A percentile compares a stretch with the other conserved stretches of the same genome.
phyloP scores from a whole-genome alignment of 2,329 filamentous ascomycete species.

The Scopulariopsis brevicaulis region DNA sequence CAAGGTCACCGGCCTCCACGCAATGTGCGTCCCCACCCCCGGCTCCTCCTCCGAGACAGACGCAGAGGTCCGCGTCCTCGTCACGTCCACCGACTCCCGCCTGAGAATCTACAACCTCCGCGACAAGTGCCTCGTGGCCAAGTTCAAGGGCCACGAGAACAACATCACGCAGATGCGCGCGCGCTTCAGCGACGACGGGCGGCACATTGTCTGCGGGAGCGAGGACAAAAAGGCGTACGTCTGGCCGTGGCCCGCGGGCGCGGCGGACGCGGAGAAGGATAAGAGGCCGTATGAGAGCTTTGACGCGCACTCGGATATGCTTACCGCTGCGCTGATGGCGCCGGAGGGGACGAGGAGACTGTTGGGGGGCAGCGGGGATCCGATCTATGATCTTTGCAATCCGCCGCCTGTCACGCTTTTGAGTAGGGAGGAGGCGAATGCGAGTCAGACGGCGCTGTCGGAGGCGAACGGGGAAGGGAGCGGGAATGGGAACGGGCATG shows the following conservation, averaged over 20 bases:
- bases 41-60: slow-evolving; percentile 16
- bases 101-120: slow-evolving; percentile 81
- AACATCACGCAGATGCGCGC: slow-evolving; percentile 83
- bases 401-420: slow-evolving; percentile 79
- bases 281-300: slow-evolving; percentile 82
- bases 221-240: slow-evolving; percentile 87
- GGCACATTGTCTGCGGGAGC: slow-evolving; percentile 83
- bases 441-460: slow-evolving; percentile 27
- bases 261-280: slow-evolving; percentile 54
- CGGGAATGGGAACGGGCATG: slow-evolving; percentile 11
- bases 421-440: slow-evolving; percentile 52
- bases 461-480: slow-evolving; percentile 23
- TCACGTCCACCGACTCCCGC: slow-evolving; percentile 92
- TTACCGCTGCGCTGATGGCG: slow-evolving; percentile 81
- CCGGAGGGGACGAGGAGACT: slow-evolving; percentile 68
- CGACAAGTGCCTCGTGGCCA: slow-evolving; percentile 76
- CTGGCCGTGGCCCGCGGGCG: slow-evolving; percentile 47
- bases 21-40: slow-evolving; percentile 43
- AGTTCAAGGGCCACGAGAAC: slow-evolving; percentile 88
- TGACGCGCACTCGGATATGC: slow-evolving; percentile 78
- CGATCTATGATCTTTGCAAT: slow-evolving; percentile 94
- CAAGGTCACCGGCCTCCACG: slow-evolving; percentile 92
- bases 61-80: slow-evolving; percentile 68
- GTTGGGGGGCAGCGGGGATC: slow-evolving; percentile 73
- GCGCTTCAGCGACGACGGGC: slow-evolving; percentile 74